Evolutionary conservation across 2,329 filamentous ascomycete species (phyloP).

Genomic region (Trichoderma koningii): DNA sequence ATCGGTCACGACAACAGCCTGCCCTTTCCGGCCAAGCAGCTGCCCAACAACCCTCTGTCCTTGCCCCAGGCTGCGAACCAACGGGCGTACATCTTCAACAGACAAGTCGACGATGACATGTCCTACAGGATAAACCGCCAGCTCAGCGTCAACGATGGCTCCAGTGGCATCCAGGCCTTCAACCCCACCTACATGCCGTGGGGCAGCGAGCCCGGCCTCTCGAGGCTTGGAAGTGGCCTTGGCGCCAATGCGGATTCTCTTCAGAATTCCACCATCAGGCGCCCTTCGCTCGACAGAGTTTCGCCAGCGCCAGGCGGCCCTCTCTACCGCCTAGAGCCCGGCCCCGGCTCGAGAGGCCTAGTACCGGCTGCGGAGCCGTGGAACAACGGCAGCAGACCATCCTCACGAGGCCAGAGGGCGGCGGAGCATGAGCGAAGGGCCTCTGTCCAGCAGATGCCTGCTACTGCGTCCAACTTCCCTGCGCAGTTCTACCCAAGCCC

Average conservation of each 20-base stretch:
- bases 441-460: slow-evolving; percentile 39
- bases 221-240: slow-evolving; percentile 36
- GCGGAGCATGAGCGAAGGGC: slow-evolving; percentile 45
- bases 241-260: slow-evolving; percentile 41
- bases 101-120: slow-evolving; percentile 45
- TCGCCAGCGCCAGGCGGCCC: slow-evolving; percentile 36
- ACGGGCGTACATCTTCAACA: slow-evolving; percentile 42
- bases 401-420: slow-evolving; percentile 41
- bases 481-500: slow-evolving; percentile 38
- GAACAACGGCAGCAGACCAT: slow-evolving; percentile 42
- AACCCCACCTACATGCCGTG: slow-evolving; percentile 52
- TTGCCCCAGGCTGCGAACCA: slow-evolving; percentile 46
- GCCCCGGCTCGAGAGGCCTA: slow-evolving; percentile 33
- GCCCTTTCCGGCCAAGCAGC: slow-evolving; percentile 50
- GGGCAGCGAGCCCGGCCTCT: slow-evolving; percentile 37
- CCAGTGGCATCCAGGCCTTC: slow-evolving; percentile 32
- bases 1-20: slow-evolving; percentile 48
- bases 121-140: slow-evolving; percentile 40
- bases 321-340: slow-evolving; percentile 37
- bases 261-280: slow-evolving; percentile 37
- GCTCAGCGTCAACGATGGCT: slow-evolving; percentile 40
- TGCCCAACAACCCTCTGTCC: slow-evolving; percentile 49
- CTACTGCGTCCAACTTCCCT: slow-evolving; percentile 32
- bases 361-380: slow-evolving; percentile 43
- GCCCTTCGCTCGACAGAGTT: slow-evolving; percentile 45